These are phyloP conservation scores for Colletotrichum musicola DNA, from an alignment of 2,329 filamentous ascomycete genomes.

Conservation along the genomic window DNA sequence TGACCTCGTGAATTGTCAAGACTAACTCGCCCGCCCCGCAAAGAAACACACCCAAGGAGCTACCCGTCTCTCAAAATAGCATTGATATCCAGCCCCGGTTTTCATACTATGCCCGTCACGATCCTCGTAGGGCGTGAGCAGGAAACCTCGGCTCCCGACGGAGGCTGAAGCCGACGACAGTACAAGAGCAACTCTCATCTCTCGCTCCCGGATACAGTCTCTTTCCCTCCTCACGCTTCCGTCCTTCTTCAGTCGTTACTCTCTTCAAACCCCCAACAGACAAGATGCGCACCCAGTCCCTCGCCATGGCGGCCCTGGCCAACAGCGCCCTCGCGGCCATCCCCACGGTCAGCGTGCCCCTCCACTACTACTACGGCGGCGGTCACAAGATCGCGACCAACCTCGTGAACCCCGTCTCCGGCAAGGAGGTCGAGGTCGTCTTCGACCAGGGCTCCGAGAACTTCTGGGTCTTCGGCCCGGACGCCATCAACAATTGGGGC, in stretches of 20 bases:
- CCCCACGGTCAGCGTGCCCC: slow-evolving; percentile 20
- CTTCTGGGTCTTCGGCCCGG: slow-evolving; percentile 35
- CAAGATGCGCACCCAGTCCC: slow-evolving; percentile 24
- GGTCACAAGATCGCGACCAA: slow-evolving; percentile 34
- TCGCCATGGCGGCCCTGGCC: slow-evolving; percentile 23
- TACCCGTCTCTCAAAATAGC: slow-evolving; percentile 23
- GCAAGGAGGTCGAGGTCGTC: slow-evolving; percentile 30
- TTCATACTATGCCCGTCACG: slow-evolving; percentile 2
- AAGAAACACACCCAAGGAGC: too few species aligned
- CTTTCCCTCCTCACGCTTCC: background rate
- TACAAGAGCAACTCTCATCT: slow-evolving; percentile 1
- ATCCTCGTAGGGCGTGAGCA: background rate
- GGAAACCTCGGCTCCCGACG: background rate
- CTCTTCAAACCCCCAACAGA: background rate
- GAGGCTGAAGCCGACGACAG: background rate
- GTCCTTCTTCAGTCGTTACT: slow-evolving; percentile 3
- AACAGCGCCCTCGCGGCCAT: slow-evolving; percentile 23
- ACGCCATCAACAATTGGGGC: slow-evolving; percentile 31
- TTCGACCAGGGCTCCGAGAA: slow-evolving; percentile 36
- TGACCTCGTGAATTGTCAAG: too few species aligned
- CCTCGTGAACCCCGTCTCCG: slow-evolving; percentile 18
- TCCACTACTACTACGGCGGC: slow-evolving; percentile 36
- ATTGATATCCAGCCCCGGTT: background rate
- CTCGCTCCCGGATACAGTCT: background rate
- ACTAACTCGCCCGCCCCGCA: background rate